Percentiles rank a stretch among this genome's conserved stretches.
Conservation (phyloP, 352 stramenopile species). For the Phytophthora syringae region DNA sequence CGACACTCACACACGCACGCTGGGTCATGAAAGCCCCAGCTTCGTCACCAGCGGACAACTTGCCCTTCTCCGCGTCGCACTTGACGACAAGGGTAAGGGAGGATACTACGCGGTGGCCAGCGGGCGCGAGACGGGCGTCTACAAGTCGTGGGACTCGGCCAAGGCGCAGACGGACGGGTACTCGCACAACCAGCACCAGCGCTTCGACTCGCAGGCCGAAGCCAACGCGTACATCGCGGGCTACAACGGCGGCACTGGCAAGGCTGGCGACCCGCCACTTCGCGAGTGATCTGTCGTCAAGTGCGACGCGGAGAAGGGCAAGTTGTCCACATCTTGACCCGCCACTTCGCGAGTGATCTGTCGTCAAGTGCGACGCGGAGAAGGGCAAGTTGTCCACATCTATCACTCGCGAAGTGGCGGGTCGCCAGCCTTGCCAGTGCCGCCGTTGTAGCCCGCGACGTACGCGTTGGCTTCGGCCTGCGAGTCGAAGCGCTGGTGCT, state of each 20-base stretch:
- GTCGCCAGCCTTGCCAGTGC: not conserved
- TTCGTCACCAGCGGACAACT: too few relatives aligned
- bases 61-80: too few relatives aligned
- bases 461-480: conserved; percentile 16
- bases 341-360: too few relatives aligned
- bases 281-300: not conserved
- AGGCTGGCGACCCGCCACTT: not conserved
- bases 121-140: not conserved
- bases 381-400: too few relatives aligned
- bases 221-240: conserved; percentile 12
- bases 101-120: conserved; percentile 14
- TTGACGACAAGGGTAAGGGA: conserved; percentile 3
- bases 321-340: too few relatives aligned
- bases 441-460: conserved; percentile 6
- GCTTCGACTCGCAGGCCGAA: not conserved
- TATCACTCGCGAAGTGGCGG: not conserved
- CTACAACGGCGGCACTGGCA: conserved; percentile 3
- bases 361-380: too few relatives aligned
- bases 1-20: too few relatives aligned
- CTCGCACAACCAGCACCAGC: too few relatives aligned
- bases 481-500: conserved; percentile 14
- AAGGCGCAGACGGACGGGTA: conserved; percentile 8
- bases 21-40: too few relatives aligned
- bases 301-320: too few relatives aligned
- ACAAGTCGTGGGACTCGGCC: conserved; percentile 11